phyloP scores from a whole-genome alignment of 2,329 filamentous ascomycete genomes.

The Ceratocystis destructans region DNA sequence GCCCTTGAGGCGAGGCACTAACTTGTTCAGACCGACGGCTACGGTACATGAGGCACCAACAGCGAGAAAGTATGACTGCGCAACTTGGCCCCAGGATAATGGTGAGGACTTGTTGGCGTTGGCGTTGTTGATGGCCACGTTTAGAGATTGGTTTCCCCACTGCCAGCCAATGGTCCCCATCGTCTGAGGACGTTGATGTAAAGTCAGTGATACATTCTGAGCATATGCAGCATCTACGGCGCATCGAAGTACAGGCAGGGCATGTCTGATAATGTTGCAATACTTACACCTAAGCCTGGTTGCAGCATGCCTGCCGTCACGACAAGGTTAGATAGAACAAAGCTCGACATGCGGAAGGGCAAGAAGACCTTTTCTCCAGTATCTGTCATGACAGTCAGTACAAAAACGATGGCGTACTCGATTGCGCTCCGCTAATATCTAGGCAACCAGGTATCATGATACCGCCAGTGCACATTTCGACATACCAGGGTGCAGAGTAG shows the following conservation, averaged over 20 bases:
- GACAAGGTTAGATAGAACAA: conserved; percentile 82
- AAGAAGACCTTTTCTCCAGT: conserved; percentile 84
- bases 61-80: conserved; percentile 81
- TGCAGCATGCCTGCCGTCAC: conserved; percentile 97
- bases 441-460: neutral
- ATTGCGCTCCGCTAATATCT: neutral
- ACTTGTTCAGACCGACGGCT: conserved; percentile 75
- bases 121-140: conserved; percentile 93
- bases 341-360: conserved; percentile 95
- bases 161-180: conserved; percentile 87
- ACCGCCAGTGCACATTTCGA: neutral
- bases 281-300: conserved; percentile 58
- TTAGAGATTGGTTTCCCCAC: conserved; percentile 90
- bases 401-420: too few species aligned
- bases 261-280: neutral
- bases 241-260: neutral
- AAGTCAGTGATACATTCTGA: conserved; percentile 15
- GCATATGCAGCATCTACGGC: neutral
- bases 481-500: conserved; percentile 85
- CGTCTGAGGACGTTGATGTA: conserved; percentile 35
- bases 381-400: conserved; percentile 39
- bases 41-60: conserved; percentile 90
- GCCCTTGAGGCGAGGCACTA: conserved; percentile 70
- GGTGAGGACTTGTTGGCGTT: conserved; percentile 97
- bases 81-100: conserved; percentile 63